Percentiles rank a stretch among this genome's conserved stretches.
These are phyloP conservation scores for Zancudomyces culisetae DNA, from an alignment of 371 early-diverging fungal genomes.

Conservation along the genomic window DNA sequence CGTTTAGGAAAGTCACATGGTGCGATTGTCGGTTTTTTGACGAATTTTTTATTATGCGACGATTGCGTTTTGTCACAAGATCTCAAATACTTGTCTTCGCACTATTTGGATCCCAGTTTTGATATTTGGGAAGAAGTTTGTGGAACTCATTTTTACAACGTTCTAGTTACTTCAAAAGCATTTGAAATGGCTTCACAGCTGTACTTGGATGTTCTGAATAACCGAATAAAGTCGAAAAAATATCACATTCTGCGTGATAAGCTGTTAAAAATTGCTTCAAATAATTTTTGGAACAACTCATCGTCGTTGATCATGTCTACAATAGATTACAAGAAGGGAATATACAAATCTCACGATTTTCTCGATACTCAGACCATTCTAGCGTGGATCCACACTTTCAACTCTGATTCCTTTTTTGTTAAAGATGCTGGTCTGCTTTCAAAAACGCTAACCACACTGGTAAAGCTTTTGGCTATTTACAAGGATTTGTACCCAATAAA, in stretches of 20 bases:
- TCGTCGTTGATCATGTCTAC: conserved; percentile 23
- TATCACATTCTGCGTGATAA: conserved; percentile 14
- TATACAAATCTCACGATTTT: conserved; percentile 22
- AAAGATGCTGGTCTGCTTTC: too few species aligned
- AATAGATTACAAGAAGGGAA: conserved; percentile 18
- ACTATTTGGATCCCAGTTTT: too few species aligned
- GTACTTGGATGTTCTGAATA: conserved; percentile 13
- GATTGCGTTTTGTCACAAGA: too few species aligned
- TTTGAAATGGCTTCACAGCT: conserved; percentile 29
- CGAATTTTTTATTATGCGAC: too few species aligned
- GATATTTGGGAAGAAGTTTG: conserved; percentile 44
- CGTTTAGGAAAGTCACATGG: too few species aligned
- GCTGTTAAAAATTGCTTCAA: conserved; percentile 9
- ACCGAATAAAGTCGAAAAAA: conserved; percentile 11
- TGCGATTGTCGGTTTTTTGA: too few species aligned
- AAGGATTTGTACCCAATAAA: conserved; percentile 33
- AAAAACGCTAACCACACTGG: conserved; percentile 33
- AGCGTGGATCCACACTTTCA: conserved; percentile 30
- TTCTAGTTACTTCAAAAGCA: conserved; percentile 39
- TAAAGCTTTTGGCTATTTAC: conserved; percentile 25
- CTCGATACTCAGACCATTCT: conserved; percentile 42
- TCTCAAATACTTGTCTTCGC: too few species aligned
- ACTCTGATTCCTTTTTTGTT: background rate
- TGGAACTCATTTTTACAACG: conserved; percentile 49
- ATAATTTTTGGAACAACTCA: conserved; percentile 26